phyloP scores from a whole-genome alignment of 805 yeast species.

The Candida silvicultrix region DNA sequence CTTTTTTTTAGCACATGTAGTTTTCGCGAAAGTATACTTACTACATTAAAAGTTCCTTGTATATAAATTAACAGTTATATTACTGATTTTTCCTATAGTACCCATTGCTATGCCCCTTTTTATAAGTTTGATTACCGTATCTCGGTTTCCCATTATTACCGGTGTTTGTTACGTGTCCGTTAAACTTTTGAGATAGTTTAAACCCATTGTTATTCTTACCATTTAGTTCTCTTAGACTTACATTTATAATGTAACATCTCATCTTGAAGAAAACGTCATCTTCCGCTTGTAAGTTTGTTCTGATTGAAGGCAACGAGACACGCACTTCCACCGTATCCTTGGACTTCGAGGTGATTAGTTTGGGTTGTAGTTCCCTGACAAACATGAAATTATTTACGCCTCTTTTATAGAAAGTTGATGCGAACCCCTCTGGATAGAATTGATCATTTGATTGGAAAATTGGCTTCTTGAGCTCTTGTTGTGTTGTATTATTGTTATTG shows the following conservation, averaged over 20 bases:
- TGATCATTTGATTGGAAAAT: not conserved
- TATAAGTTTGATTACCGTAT: not conserved
- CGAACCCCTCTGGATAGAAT: conserved; percentile 40
- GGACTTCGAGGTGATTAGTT: conserved; percentile 34
- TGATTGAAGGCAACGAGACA: conserved; percentile 32
- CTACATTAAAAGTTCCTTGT: too few relatives aligned
- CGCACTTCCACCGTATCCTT: conserved; percentile 34
- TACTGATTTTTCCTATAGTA: not conserved
- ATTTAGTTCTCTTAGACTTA: conserved; percentile 36
- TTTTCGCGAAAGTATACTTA: not conserved
- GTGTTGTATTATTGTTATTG: not conserved
- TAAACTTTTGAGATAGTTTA: not conserved
- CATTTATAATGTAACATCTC: conserved; percentile 34
- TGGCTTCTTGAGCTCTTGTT: not conserved
- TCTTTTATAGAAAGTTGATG: conserved; percentile 42
- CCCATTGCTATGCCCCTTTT: not conserved
- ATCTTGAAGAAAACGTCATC: conserved; percentile 22
- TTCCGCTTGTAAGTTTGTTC: conserved; percentile 19
- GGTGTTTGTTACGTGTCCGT: not conserved
- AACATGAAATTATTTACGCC: conserved; percentile 46
- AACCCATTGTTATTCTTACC: conserved; percentile 22
- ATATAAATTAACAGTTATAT: too few relatives aligned
- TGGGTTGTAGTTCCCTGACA: conserved; percentile 42
- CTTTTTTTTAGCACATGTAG: not conserved
- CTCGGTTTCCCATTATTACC: not conserved